phyloP scores from a whole-genome alignment of 192 early-diverging fungal genomes.

The Neocallimastix lanati region DNA sequence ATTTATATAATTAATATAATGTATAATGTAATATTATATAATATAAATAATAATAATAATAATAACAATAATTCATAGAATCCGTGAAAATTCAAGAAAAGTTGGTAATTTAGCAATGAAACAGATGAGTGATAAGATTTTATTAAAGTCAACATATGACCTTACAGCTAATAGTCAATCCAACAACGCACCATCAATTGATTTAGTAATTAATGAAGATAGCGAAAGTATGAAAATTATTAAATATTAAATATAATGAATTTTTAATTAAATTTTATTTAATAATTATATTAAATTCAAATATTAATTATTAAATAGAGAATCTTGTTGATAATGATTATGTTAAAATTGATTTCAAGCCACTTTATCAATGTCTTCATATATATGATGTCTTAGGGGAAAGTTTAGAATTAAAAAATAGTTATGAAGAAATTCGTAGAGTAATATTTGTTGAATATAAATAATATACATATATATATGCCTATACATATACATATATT shows the following conservation, averaged over 20 bases:
- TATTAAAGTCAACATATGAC: not conserved
- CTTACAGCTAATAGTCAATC: not conserved
- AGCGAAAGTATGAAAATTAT: slow-evolving; percentile 47
- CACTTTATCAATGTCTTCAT: slow-evolving; percentile 88
- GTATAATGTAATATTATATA: no score
- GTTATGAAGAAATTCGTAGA: slow-evolving; percentile 77
- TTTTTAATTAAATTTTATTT: no score
- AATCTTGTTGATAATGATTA: slow-evolving; percentile 46
- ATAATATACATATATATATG: no score
- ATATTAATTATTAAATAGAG: slow-evolving; percentile 11
- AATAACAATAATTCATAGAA: slow-evolving; percentile 15
- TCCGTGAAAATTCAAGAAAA: slow-evolving; percentile 60
- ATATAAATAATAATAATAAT: no score
- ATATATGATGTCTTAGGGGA: slow-evolving; percentile 87
- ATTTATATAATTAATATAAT: no score
- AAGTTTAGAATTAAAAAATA: slow-evolving; percentile 60
- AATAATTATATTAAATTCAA: no score
- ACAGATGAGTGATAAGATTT: slow-evolving; percentile 50
- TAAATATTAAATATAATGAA: no score
- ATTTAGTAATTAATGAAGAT: slow-evolving; percentile 68
- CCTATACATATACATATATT: no score
- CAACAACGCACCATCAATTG: slow-evolving; percentile 15
- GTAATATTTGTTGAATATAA: no score
- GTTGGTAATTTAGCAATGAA: slow-evolving; percentile 74
- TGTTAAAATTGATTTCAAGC: slow-evolving; percentile 74